Conservation (phyloP, 2,329 filamentous ascomycete species). For the Sarocladiaceae sp. region DNA sequence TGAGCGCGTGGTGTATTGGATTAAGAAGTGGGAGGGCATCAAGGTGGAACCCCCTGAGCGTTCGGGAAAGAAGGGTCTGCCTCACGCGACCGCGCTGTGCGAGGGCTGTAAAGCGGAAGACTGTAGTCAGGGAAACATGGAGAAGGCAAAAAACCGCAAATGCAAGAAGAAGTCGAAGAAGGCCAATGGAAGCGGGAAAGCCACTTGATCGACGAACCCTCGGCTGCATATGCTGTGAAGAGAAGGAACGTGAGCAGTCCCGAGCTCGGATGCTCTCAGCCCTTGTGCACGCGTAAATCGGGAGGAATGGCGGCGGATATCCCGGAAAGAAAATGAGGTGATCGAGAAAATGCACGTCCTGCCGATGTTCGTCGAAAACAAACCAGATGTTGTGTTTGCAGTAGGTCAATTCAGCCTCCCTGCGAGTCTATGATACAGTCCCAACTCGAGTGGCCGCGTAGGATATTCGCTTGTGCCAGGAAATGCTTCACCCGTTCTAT, state of each 20-base stretch:
- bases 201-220: too few relatives aligned
- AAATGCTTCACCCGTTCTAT: slow-evolving; percentile 5
- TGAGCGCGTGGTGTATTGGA: slow-evolving; percentile 28
- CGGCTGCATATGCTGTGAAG: too few relatives aligned
- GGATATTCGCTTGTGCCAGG: slow-evolving; percentile 7
- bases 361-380: too few relatives aligned
- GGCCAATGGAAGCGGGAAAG: too few relatives aligned
- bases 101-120: slow-evolving; percentile 31
- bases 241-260: too few relatives aligned
- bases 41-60: not conserved
- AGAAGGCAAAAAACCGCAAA: not conserved
- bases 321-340: too few relatives aligned
- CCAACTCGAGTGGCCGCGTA: slow-evolving; percentile 21
- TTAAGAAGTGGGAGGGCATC: slow-evolving; percentile 32
- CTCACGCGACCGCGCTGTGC: slow-evolving; percentile 25
- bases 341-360: too few relatives aligned
- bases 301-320: too few relatives aligned
- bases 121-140: slow-evolving; percentile 17
- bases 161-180: not conserved
- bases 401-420: slow-evolving; percentile 11
- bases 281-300: too few relatives aligned
- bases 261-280: too few relatives aligned
- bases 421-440: slow-evolving; percentile 40
- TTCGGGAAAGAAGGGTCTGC: not conserved
- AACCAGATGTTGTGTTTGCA: not conserved